A percentile compares a stretch with the other conserved stretches of the same genome.
Evolutionary conservation across 345 rosid genomes (phyloP).

Genomic region (Corymbia maculata): DNA sequence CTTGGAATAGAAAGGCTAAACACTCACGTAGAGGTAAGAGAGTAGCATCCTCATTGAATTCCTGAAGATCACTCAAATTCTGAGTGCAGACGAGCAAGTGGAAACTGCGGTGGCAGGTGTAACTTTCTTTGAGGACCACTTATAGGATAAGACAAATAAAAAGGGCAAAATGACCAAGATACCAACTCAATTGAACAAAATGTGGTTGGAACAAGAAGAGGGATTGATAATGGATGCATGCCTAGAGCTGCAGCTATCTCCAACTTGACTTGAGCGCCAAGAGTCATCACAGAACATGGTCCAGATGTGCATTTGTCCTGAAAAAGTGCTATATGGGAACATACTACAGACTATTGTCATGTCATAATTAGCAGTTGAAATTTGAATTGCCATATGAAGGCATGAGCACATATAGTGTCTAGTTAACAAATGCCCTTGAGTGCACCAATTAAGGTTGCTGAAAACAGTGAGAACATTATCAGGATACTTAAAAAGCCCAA

Average conservation of each 20-base stretch:
- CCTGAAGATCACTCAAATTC: constrained; percentile 13
- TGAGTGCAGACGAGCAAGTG: neutral
- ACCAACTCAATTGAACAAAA: constrained; percentile 13
- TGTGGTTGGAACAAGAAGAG: constrained; percentile 15
- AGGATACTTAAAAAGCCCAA: no score
- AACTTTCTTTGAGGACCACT: neutral
- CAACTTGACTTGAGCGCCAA: neutral
- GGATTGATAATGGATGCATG: neutral
- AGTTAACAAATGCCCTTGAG: neutral
- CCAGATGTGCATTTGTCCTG: neutral
- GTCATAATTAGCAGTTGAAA: neutral
- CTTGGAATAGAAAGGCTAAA: constrained; percentile 17
- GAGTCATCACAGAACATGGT: constrained; percentile 6
- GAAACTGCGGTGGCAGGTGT: neutral
- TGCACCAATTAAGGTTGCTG: no score
- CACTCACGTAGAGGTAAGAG: constrained; percentile 16
- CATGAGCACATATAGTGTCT: neutral
- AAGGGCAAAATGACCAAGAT: constrained; percentile 7
- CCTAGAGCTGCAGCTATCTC: neutral
- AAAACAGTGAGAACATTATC: neutral
- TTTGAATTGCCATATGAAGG: neutral
- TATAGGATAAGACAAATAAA: constrained; percentile 3
- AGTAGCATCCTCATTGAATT: neutral
- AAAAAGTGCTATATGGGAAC: neutral
- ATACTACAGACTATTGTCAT: neutral